These are phyloP conservation scores for Claviceps pazoutovae DNA, from an alignment of 2,329 filamentous ascomycete genomes.

Conservation along the genomic window DNA sequence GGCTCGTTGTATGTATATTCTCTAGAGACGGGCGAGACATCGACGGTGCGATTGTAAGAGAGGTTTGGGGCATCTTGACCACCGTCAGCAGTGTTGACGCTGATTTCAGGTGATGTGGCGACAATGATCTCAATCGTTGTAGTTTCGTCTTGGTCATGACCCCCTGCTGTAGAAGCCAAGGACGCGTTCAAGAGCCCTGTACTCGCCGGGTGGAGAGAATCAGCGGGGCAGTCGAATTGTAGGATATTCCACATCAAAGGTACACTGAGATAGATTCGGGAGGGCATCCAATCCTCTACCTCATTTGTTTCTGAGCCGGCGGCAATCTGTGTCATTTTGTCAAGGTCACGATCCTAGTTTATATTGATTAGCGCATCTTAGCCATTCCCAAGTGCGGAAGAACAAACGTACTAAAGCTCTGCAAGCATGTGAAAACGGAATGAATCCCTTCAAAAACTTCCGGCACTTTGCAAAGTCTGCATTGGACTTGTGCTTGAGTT, in stretches of 20 bases:
- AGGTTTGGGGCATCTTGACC: slow-evolving; percentile 33
- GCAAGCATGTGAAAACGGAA: slow-evolving; percentile 32
- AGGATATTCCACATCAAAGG: slow-evolving; percentile 39
- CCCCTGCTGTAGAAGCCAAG: slow-evolving; percentile 18
- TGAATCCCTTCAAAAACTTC: slow-evolving; percentile 33
- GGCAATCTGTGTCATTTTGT: slow-evolving; percentile 34
- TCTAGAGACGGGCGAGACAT: slow-evolving; percentile 12
- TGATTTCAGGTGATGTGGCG: slow-evolving; percentile 36
- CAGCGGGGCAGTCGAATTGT: slow-evolving; percentile 29
- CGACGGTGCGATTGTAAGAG: slow-evolving; percentile 18
- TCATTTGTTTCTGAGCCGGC: slow-evolving; percentile 33
- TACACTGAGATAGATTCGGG: slow-evolving; percentile 37
- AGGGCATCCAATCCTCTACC: slow-evolving; percentile 37
- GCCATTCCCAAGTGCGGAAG: neutral
- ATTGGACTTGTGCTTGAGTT: slow-evolving; percentile 36
- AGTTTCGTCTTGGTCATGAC: slow-evolving; percentile 21
- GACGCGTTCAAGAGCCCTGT: slow-evolving; percentile 29
- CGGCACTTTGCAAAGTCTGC: slow-evolving; percentile 37
- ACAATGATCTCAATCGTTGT: slow-evolving; percentile 34
- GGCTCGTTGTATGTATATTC: slow-evolving; percentile 16
- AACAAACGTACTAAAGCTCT: slow-evolving; percentile 25
- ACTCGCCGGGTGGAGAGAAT: slow-evolving; percentile 20
- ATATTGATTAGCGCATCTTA: neutral
- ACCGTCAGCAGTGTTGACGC: slow-evolving; percentile 35
- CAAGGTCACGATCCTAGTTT: slow-evolving; percentile 30